Evolutionary conservation across 345 rosid genomes (phyloP), one percentile per base, ranked within the genome.

Genomic region (Lumnitzera littorea): DNA sequence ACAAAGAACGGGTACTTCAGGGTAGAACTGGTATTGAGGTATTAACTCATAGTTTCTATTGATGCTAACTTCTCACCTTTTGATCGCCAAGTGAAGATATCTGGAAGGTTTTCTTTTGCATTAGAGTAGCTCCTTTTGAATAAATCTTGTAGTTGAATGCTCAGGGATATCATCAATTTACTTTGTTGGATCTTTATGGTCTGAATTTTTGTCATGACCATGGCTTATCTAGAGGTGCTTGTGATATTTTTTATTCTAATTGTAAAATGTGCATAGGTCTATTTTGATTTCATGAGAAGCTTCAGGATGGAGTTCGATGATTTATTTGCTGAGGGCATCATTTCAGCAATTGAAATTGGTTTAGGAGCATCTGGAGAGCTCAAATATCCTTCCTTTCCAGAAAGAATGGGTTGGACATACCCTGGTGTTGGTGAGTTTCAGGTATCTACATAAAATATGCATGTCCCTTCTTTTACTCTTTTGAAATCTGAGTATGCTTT

Each of bases 401-500:
- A 89, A 67, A 82, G 92, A 62, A 73, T 85, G 86, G 96, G 95
- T 48, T 91, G 98, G 98, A 82, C 84, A 66, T 89, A 83, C 68
- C 98, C 98, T 53, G 98, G 98, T 67, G 80, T 91, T 65, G 96
- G 98, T 75, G 95, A 89, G 84, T 91, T 91, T 79, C 98, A 91
- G 98, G 96, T 89, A 92, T 75, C 73, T 61, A n/a, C 66, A 66
- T 58, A 55, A 57, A 58, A 50, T 36, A 36, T 36, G 70, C 50
- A 36, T 57, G 48, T 51, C 48, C 46, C n/a, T 51, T 27, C 46
- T 59, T 27, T 8, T 41, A 36, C 50, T 24, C 46, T 46, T 24
- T 47, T 56, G 60, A 56, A 27, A 43, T 56, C 20, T 7, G 4
- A 41, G 31, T 41, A 6, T 11, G 10, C 11, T 55, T 55, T 25